Percentiles rank a stretch among this genome's conserved stretches.
phyloP scores from a whole-genome alignment of 306 rosid species.

The Pterocarpus macrocarpus region DNA sequence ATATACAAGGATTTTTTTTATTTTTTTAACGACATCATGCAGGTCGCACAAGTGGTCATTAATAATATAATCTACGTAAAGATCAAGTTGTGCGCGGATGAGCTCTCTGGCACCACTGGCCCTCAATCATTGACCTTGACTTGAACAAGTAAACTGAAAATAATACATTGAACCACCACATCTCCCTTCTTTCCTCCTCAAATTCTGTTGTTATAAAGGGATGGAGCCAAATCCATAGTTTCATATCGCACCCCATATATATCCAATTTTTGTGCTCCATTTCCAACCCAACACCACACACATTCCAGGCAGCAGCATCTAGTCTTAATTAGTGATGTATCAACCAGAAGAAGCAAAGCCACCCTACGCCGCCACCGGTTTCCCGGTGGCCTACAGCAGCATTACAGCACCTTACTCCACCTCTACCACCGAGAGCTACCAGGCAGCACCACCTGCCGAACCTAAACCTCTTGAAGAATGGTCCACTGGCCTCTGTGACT shows the following conservation, averaged over 20 bases:
- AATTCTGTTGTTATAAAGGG: too few relatives aligned
- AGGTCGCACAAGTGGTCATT: too few relatives aligned
- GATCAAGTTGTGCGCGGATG: too few relatives aligned
- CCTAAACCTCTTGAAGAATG: slow-evolving; percentile 50
- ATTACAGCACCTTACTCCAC: not conserved
- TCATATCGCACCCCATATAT: too few relatives aligned
- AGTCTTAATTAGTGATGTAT: slow-evolving; percentile 16
- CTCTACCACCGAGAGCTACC: not conserved
- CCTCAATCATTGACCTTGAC: not conserved
- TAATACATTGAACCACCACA: not conserved
- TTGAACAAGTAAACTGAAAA: not conserved
- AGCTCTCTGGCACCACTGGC: too few relatives aligned
- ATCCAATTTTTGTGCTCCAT: not conserved
- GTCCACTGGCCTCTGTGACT: slow-evolving; percentile 73
- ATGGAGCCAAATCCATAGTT: too few relatives aligned
- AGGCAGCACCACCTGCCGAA: not conserved
- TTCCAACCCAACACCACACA: not conserved
- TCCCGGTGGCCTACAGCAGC: slow-evolving; percentile 36
- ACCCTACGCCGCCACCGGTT: slow-evolving; percentile 19
- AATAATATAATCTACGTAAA: too few relatives aligned
- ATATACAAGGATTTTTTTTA: too few relatives aligned
- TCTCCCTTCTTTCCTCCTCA: not conserved
- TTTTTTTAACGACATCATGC: too few relatives aligned
- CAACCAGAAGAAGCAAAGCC: not conserved
- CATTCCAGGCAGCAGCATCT: not conserved